phyloP scores from a whole-genome alignment of 495 filamentous ascomycete genomes.

The Podospora tetraspora region DNA sequence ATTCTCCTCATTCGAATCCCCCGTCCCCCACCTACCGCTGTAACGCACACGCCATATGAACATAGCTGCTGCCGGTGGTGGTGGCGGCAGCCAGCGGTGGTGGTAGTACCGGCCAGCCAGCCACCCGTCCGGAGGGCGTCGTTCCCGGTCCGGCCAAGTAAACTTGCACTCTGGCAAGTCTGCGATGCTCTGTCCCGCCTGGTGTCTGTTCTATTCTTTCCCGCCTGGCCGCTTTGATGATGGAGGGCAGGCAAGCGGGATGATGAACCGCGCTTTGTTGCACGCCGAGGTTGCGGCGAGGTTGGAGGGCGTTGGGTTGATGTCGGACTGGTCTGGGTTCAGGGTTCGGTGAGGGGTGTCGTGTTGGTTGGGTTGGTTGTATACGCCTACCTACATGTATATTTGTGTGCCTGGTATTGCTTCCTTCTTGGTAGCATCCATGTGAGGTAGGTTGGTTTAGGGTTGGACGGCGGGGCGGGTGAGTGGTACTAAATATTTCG shows the following conservation, averaged over 20 bases:
- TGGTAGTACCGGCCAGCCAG: neutral
- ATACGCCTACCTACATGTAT: neutral
- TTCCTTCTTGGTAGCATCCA: too few species aligned
- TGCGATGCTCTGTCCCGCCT: neutral
- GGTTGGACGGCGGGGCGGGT: neutral
- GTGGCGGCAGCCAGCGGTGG: neutral
- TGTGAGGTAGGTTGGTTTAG: too few species aligned
- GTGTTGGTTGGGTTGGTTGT: neutral
- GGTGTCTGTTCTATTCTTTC: neutral
- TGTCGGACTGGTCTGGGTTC: neutral
- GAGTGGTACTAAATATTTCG: neutral
- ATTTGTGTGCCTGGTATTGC: too few species aligned
- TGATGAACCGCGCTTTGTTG: neutral
- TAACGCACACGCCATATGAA: neutral
- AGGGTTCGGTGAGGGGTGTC: neutral
- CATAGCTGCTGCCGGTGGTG: too few species aligned
- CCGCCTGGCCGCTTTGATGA: neutral
- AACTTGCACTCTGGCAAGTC: neutral
- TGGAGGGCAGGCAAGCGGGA: neutral
- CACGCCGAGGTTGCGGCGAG: neutral
- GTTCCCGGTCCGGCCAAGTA: neutral
- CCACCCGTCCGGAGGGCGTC: neutral
- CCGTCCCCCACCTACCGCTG: neutral
- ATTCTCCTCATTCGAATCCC: too few species aligned
- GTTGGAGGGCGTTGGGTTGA: neutral